Evolutionary conservation across 257 asterid genomes (phyloP), one percentile per base, ranked within the genome.

Genomic region (Forsythia viridissima): DNA sequence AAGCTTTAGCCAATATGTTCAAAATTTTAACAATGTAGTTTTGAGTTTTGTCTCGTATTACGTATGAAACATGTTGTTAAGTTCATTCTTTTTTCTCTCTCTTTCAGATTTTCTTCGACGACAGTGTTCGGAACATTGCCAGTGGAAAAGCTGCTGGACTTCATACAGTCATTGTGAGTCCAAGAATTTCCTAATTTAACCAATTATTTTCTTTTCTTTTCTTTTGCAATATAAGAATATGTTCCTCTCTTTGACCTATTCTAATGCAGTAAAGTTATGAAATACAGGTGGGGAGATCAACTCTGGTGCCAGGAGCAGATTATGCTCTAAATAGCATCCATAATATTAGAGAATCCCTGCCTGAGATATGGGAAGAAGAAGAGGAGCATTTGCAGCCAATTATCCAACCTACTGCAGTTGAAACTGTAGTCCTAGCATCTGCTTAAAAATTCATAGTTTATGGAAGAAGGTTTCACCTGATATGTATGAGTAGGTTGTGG

Each of bases 301-400:
- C 79, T 39, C 75, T 91, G 52, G 97, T 92, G 48, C 82, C 86
- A 52, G 96, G 98, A 36, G 97, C 98, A 43, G 98, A 92, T 81
- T 82, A 93, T 74, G 97, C 96, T 57, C 82, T 94, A 72, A 86
- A 80, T 82, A 94, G 97, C 87, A 90, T 93, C 81, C 98, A 94
- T 81, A 94, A 91, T 79, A 84, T 94, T 21, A 91, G 84, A 80
- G 98, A 93, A 83, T 96, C 97, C 65, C 72, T 93, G 52, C 98
- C 97, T 79, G 91, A 90, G 52, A 87, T 93, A 91, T 94, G 98
- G 98, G 94, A 91, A 78, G 87, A 76, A 18, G 94, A 91, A 81
- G 91, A 67, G 59, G 88, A 86, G 79, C 87, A 86, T 42, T 63
- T 77, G 86, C 91, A 86, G 80, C 92, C 82, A 76, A 51, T 75